Base-by-base conservation (phyloP, 2,329 filamentous ascomycete genomes). In the Paraconiothyrium sp. region DNA sequence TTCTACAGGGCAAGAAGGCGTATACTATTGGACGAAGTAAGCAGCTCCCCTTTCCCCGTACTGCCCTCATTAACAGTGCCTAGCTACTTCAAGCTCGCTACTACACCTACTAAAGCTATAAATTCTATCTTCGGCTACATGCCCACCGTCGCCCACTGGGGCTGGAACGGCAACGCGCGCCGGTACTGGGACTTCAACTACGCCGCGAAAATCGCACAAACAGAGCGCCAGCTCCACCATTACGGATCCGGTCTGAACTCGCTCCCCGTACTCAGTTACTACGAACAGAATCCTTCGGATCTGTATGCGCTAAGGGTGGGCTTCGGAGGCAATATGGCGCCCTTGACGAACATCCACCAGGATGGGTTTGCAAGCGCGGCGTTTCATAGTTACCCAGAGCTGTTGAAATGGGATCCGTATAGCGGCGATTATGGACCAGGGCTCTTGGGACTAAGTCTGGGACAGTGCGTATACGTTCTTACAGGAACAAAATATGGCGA, bases 101-200 rank as follows among this genome's bases (percentile, higher is more conserved):
- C 68, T 0, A 85, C 85, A 0, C 80, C 78, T 0, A 71, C 71
- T 1, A 88, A 88, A 65, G 84, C 90, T 0, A 77, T 88, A 49
- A 79, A 84, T 58, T 84, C 82, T 24, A 85, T 89, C 4, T 70
- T 86, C 1, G 86, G 84, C 0, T 88, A 84, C 63, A 86, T 83
- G 78, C 86, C 86, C 0, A 85, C 84, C 0, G 83, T 89, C 0
- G 78, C 85, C 0, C 86, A 88, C 64, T 89, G 87, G 87, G 87
- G 84, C 2, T 89, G 84, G 84, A 87, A 89, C 55, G 86, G 86
- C 13, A 88, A 88, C 63, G 85, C 86, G 0, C 80, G 87, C 1
- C 75, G 86, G 6, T 88, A 88, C 71, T 88, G 86, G 86, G 86
- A 89, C 67, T 86, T 86, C 56, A 73, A 84, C 74, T 85, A 78